Conservation (phyloP, 352 stramenopile genomes). For the Phytophthora europaea region DNA sequence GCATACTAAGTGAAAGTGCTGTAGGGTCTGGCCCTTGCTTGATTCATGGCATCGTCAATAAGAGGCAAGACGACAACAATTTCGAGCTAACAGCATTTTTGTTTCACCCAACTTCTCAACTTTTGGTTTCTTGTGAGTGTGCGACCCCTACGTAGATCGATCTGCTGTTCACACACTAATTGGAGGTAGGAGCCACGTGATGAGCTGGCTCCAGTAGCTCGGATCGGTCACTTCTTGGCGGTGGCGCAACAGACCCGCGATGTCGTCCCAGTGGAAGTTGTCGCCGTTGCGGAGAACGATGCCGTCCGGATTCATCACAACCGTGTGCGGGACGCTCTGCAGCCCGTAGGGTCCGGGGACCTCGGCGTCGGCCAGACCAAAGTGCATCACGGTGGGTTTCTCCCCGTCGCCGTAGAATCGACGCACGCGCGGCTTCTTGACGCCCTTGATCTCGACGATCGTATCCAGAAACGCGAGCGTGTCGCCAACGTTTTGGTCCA, state of each 20-base stretch:
- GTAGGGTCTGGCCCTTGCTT: neutral
- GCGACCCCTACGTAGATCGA: neutral
- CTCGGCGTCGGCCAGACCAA: constrained; percentile 49
- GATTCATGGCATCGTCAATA: neutral
- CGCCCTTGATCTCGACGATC: constrained; percentile 40
- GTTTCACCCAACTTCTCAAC: neutral
- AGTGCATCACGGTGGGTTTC: constrained; percentile 62
- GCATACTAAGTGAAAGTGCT: constrained; percentile 1
- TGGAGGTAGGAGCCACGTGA: constrained; percentile 41
- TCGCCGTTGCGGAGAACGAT: constrained; percentile 64
- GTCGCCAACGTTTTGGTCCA: constrained; percentile 68
- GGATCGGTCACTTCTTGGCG: constrained; percentile 39
- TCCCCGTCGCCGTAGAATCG: constrained; percentile 57
- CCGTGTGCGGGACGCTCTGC: constrained; percentile 57
- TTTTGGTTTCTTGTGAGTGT: neutral
- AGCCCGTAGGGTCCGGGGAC: constrained; percentile 66
- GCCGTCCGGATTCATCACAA: constrained; percentile 57
- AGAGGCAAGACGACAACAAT: neutral
- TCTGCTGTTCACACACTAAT: constrained; percentile 20
- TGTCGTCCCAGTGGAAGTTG: constrained; percentile 72
- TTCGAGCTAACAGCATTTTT: neutral
- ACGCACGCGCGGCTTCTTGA: constrained; percentile 53
- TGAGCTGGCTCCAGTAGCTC: constrained; percentile 22
- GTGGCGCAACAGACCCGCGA: constrained; percentile 59
- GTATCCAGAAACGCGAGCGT: constrained; percentile 62